Evolutionary conservation across 2,329 filamentous ascomycete species (phyloP), one percentile per base, ranked within the genome.

Genomic region (Calonectria naviculata): DNA sequence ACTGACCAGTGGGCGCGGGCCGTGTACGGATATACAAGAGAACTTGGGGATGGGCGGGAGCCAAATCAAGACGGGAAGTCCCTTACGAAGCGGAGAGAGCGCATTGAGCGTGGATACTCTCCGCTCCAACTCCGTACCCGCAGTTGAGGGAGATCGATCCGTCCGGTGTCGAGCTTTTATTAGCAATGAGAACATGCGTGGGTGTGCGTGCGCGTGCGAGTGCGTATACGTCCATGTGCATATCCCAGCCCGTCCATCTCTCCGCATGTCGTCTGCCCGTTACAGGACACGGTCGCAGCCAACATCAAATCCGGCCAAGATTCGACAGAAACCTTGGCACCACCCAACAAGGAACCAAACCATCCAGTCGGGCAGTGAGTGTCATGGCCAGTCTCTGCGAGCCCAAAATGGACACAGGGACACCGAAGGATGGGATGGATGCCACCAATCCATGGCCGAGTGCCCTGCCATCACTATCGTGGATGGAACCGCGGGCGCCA

Each of bases 401-500:
- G 67, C 67, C 62, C 36, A 65, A 66, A 70, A 42, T 28, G 62
- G 54, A 65, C 36, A 34, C 62, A 65, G 61, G 54, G 61, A 17
- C 62, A 52, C 62, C 62, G 46, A 66, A 65, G 67, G 73, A 71
- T 62, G 54, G 65, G 62, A 62, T 68, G 65, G 66, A 61, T 68
- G 58, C 74, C 75, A 71, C 67, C 68, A 75, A 62, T 72, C 46
- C 63, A 69, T 60, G 31, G 60, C 64, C 63, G 66, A 66, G 62
- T 72, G 64, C 63, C 72, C 74, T 75, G 49, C 56, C 68, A 73
- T 65, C 66, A 61, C 63, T 47, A 67, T 71, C 65, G 65, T 65
- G 64, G 64, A 71, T 73, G 68, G 66, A 70, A 70, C 66, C 68
- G 67, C 68, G 68, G 65, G 62, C 60, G 63, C 69, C 64, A 72